Evolutionary conservation across 805 yeast genomes (phyloP).

Genomic region (Ogataea glucozyma): DNA sequence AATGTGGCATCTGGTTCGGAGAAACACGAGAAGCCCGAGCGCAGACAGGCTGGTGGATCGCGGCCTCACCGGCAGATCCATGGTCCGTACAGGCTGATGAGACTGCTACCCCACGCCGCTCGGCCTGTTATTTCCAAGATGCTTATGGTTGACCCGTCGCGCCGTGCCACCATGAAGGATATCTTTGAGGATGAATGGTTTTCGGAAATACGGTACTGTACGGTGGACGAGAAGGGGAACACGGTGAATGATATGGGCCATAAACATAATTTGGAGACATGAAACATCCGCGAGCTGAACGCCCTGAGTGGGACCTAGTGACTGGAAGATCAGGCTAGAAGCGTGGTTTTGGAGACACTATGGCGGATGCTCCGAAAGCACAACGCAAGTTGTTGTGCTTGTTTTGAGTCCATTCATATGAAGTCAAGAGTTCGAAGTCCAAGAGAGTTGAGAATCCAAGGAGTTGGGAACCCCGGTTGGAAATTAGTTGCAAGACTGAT

Average conservation of each 20-base stretch:
- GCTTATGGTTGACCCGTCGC: constrained; percentile 58
- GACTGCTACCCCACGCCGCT: constrained; percentile 80
- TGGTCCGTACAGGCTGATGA: constrained; percentile 81
- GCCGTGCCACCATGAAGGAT: constrained; percentile 68
- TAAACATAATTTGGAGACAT: constrained; percentile 46
- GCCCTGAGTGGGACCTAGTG: too few relatives aligned
- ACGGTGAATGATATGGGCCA: constrained; percentile 49
- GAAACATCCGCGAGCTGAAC: constrained; percentile 1
- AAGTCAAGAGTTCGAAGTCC: too few relatives aligned
- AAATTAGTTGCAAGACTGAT: too few relatives aligned
- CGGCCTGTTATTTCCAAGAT: constrained; percentile 72
- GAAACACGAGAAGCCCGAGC: constrained; percentile 34
- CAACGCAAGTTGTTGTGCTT: too few relatives aligned
- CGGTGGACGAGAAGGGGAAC: constrained; percentile 44
- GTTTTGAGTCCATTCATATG: too few relatives aligned
- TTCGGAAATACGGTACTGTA: constrained; percentile 59
- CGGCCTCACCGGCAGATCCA: constrained; percentile 59
- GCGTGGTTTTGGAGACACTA: too few relatives aligned
- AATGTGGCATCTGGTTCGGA: background rate
- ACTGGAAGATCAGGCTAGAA: too few relatives aligned
- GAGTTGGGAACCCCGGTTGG: too few relatives aligned
- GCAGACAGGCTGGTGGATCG: constrained; percentile 33
- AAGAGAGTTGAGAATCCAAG: too few relatives aligned
- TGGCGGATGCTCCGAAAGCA: too few relatives aligned
- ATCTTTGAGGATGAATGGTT: constrained; percentile 75